Conservation (phyloP, 352 stramenopile species). For the Phytophthora pistaciae region DNA sequence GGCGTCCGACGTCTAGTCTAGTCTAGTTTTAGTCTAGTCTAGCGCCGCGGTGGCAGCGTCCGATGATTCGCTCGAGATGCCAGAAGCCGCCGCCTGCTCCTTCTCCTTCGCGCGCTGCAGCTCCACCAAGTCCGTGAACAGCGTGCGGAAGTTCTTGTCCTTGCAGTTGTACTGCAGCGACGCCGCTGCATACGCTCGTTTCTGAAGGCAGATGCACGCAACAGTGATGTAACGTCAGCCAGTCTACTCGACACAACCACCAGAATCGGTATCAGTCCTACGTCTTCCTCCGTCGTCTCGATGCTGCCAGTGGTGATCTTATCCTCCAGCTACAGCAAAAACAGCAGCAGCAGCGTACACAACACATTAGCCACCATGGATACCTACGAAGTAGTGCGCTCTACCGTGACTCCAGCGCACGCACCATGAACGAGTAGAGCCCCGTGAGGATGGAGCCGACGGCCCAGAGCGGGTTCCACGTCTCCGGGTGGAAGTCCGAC, state of each 20-base stretch:
- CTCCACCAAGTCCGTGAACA: slow-evolving; percentile 89
- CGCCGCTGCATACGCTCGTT: slow-evolving; percentile 68
- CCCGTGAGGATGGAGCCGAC: slow-evolving; percentile 95
- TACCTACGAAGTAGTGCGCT: too few relatives aligned
- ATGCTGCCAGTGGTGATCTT: slow-evolving; percentile 91
- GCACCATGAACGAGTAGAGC: slow-evolving; percentile 95
- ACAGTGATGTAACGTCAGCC: background rate
- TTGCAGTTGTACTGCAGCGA: slow-evolving; percentile 84
- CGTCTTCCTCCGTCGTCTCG: slow-evolving; percentile 74
- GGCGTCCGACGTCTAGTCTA: slow-evolving; percentile 14
- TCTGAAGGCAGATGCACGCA: slow-evolving; percentile 38
- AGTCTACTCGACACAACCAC: background rate
- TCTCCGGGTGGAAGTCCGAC: slow-evolving; percentile 96
- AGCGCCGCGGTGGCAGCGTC: slow-evolving; percentile 11
- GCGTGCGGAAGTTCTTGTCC: slow-evolving; percentile 82
- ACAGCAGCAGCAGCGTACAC: background rate
- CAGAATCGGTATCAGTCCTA: background rate
- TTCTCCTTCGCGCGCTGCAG: slow-evolving; percentile 40
- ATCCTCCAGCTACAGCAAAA: slow-evolving; percentile 57
- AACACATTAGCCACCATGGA: background rate
- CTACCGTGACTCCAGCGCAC: slow-evolving; percentile 21
- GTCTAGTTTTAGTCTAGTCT: slow-evolving; percentile 10
- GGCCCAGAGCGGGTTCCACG: slow-evolving; percentile 97
- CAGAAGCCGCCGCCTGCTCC: background rate
- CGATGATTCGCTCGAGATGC: background rate